phyloP scores from a whole-genome alignment of 345 rosid genomes.

The Citrus unshiu region DNA sequence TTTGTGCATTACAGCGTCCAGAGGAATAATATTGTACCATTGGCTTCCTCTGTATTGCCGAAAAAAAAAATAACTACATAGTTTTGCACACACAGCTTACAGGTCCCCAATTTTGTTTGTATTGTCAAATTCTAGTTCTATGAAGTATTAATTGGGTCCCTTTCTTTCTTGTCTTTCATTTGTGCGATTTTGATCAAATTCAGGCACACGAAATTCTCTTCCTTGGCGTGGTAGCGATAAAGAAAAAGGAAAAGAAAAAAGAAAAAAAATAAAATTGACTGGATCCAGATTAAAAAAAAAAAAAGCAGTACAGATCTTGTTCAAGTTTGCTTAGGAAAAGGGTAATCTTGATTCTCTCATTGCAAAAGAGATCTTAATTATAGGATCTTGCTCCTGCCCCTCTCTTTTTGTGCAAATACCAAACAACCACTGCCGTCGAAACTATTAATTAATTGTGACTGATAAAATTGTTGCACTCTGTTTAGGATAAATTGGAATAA shows the following conservation, averaged over 20 bases:
- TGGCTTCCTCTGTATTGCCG: no score
- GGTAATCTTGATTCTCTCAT: slow-evolving; percentile 3
- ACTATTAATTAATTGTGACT: background rate
- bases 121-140: no score
- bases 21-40: no score
- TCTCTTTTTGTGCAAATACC: background rate
- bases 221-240: background rate
- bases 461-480: background rate
- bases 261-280: background rate
- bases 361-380: background rate
- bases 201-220: no score
- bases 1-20: no score
- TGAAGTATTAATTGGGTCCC: no score
- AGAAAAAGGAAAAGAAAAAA: background rate
- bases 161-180: no score
- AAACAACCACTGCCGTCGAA: background rate
- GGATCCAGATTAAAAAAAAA: background rate
- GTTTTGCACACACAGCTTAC: no score
- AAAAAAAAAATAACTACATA: no score
- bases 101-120: no score
- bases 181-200: no score
- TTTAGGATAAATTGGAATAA: background rate
- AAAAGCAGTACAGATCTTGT: no score
- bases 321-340: slow-evolving; percentile 1
- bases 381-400: background rate